These are phyloP conservation scores for Phytophthora fragariaefolia DNA, from an alignment of 352 stramenopile species.

Conservation along the genomic window DNA sequence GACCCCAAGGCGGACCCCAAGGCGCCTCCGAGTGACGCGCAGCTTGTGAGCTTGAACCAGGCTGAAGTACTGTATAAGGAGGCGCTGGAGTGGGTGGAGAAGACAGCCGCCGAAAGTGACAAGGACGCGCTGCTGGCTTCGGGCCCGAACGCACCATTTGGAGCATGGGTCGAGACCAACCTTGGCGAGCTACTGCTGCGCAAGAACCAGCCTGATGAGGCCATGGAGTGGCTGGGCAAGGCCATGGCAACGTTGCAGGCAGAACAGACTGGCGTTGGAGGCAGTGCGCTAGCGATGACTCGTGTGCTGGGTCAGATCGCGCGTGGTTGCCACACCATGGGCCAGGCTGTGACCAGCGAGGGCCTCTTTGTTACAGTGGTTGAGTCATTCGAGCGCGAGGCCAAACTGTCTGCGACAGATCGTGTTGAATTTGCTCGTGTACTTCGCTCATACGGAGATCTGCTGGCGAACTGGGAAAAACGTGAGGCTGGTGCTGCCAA, in stretches of 20 bases:
- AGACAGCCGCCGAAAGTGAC: conserved; percentile 44
- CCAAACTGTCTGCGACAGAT: conserved; percentile 57
- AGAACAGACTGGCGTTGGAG: conserved; percentile 50
- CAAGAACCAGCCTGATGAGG: conserved; percentile 65
- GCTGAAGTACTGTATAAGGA: conserved; percentile 77
- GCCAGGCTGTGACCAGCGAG: conserved; percentile 76
- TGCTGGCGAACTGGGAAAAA: conserved; percentile 67
- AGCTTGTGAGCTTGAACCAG: conserved; percentile 62
- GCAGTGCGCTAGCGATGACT: conserved; percentile 62
- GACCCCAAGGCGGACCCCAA: conserved; percentile 36
- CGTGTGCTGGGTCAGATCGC: conserved; percentile 75
- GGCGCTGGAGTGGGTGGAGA: conserved; percentile 67
- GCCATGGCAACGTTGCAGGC: conserved; percentile 66
- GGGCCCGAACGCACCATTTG: conserved; percentile 63
- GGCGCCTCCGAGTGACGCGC: conserved; percentile 36
- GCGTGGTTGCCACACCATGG: conserved; percentile 61
- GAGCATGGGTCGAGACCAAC: conserved; percentile 76
- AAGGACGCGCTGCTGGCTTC: conserved; percentile 57
- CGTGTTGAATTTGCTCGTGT: conserved; percentile 71
- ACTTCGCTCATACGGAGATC: conserved; percentile 62
- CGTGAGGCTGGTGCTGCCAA: conserved; percentile 49
- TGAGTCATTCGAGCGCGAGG: conserved; percentile 73
- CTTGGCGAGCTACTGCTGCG: conserved; percentile 69
- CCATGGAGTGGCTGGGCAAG: conserved; percentile 74
- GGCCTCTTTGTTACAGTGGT: conserved; percentile 73